phyloP scores from a whole-genome alignment of 2,329 filamentous ascomycete species.

The Diplodia mutila region DNA sequence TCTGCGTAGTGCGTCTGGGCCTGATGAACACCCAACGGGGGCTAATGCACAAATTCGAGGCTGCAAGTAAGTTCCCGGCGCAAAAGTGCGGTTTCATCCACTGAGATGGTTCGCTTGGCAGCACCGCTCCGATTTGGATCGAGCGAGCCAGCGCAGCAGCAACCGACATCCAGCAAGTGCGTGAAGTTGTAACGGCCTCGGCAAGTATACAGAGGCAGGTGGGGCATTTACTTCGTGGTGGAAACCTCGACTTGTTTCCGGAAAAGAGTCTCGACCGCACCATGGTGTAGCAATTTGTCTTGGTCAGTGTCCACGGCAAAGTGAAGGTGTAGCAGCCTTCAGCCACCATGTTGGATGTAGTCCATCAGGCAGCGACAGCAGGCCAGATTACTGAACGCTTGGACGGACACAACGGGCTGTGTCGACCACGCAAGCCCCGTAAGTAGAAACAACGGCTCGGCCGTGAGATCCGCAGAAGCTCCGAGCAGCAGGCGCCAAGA shows the following conservation, averaged over 20 bases:
- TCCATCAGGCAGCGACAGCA: not conserved
- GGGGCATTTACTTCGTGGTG: no score
- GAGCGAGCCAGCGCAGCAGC: not conserved
- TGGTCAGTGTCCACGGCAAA: not conserved
- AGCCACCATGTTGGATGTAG: not conserved
- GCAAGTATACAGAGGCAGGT: not conserved
- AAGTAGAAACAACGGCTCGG: slow-evolving; percentile 8
- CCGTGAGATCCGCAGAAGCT: slow-evolving; percentile 5
- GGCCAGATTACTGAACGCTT: not conserved
- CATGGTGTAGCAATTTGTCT: not conserved
- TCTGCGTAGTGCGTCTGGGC: not conserved
- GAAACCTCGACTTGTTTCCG: not conserved
- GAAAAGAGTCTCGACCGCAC: not conserved
- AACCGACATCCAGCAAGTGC: not conserved
- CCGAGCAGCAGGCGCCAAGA: not conserved
- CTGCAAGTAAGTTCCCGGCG: not conserved
- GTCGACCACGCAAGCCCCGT: not conserved
- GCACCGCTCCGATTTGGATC: not conserved
- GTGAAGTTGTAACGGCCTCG: not conserved
- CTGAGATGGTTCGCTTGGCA: not conserved
- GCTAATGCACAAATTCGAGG: slow-evolving; percentile 13
- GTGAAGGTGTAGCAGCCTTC: not conserved
- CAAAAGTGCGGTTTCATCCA: not conserved
- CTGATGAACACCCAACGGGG: slow-evolving; percentile 2
- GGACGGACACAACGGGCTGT: not conserved